Conservation (phyloP, 164 flowering plant species). For the Echeveria elegans region DNA sequence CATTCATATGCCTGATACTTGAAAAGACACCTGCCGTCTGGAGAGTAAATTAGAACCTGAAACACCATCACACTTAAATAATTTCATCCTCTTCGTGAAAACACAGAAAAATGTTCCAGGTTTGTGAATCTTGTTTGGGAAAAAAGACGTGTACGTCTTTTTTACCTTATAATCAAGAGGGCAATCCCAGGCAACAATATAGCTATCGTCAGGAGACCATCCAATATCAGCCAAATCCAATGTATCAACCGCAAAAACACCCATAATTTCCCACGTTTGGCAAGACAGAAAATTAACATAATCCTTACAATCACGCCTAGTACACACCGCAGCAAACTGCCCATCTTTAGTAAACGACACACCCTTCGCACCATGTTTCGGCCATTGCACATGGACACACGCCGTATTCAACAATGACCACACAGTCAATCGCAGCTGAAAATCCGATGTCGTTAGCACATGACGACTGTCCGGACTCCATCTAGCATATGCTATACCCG, state of each 20-base stretch:
- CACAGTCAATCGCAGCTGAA: constrained; percentile 79
- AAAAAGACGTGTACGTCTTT: not conserved
- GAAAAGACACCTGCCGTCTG: constrained; percentile 92
- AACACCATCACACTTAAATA: constrained; percentile 5
- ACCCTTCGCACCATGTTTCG: constrained; percentile 84
- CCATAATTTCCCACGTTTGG: constrained; percentile 89
- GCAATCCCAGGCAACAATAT: constrained; percentile 88
- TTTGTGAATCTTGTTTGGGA: not conserved
- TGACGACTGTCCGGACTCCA: constrained; percentile 99
- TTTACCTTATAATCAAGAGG: constrained; percentile 83
- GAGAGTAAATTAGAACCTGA: constrained; percentile 91
- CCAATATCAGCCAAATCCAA: constrained; percentile 84
- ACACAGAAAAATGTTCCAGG: not conserved
- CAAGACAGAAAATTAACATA: constrained; percentile 81
- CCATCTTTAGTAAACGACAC: constrained; percentile 91
- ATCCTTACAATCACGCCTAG: constrained; percentile 92
- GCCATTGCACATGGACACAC: constrained; percentile 88
- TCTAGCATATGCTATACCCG: constrained; percentile 89
- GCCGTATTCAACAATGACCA: constrained; percentile 95
- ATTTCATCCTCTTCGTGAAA: not conserved
- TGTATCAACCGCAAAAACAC: constrained; percentile 84
- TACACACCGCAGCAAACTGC: constrained; percentile 86
- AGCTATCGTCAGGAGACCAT: constrained; percentile 98
- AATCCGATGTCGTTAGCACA: constrained; percentile 87
- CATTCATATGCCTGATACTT: constrained; percentile 98